Evolutionary conservation across 352 stramenopile genomes (phyloP).

Genomic region (Paralagenidium karlingii): DNA sequence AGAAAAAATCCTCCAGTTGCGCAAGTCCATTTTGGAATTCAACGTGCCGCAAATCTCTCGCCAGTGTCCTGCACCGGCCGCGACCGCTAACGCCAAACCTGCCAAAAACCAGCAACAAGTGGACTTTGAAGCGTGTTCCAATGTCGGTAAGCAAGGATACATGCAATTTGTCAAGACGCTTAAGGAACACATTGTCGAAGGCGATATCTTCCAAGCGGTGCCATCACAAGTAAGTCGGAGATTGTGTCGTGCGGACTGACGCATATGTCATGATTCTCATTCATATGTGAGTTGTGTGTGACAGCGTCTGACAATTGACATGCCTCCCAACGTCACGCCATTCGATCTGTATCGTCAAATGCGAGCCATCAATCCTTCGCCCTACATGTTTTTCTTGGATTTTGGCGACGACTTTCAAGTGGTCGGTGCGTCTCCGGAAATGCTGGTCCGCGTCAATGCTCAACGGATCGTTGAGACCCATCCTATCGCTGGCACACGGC

Average conservation of each 20-base stretch:
- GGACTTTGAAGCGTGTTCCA: constrained; percentile 63
- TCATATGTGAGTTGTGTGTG: background rate
- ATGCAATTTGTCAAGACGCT: constrained; percentile 79
- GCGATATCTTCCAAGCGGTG: constrained; percentile 85
- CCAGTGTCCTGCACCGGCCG: constrained; percentile 33
- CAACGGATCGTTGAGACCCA: constrained; percentile 78
- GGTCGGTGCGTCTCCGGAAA: constrained; percentile 78
- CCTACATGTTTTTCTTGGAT: constrained; percentile 87
- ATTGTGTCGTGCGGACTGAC: constrained; percentile 1
- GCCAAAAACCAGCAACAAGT: constrained; percentile 8
- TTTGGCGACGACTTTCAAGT: constrained; percentile 78
- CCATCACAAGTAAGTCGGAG: too few relatives aligned
- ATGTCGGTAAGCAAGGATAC: constrained; percentile 75
- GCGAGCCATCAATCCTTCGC: constrained; percentile 80
- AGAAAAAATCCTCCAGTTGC: constrained; percentile 57
- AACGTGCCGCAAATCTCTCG: constrained; percentile 41
- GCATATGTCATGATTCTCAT: constrained; percentile 1
- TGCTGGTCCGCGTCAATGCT: constrained; percentile 83
- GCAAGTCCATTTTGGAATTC: constrained; percentile 33
- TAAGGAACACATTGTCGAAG: constrained; percentile 82
- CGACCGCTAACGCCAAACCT: constrained; percentile 9
- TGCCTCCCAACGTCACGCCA: constrained; percentile 48
- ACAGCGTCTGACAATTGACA: constrained; percentile 59
- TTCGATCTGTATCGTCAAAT: constrained; percentile 84
- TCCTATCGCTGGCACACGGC: constrained; percentile 81